These are phyloP conservation scores for Trichoderma sp. DNA, from an alignment of 2,329 filamentous ascomycete genomes.

Conservation along the genomic window DNA sequence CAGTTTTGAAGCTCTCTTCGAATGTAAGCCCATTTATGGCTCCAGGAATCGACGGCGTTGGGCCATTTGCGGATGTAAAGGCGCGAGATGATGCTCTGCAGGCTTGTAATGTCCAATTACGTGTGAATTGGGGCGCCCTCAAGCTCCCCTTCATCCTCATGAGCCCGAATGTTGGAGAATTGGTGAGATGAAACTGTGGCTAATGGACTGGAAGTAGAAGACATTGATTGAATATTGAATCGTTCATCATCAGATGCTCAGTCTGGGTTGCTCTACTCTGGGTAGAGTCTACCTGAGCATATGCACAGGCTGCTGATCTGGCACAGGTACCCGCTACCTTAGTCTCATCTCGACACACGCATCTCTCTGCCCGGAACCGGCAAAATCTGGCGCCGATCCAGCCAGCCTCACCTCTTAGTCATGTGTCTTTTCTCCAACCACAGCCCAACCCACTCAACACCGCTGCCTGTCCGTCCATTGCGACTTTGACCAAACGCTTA, in stretches of 20 bases:
- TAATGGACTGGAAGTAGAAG: neutral
- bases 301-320: neutral
- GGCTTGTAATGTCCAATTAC: neutral
- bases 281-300: neutral
- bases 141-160: neutral
- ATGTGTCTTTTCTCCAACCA: neutral
- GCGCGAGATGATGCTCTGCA: neutral
- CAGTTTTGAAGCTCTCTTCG: constrained; percentile 54
- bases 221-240: neutral
- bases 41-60: neutral
- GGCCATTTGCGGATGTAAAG: neutral
- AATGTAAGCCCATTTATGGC: constrained; percentile 46
- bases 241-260: neutral
- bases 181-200: neutral
- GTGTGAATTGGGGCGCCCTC: neutral
- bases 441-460: neutral
- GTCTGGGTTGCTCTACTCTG: neutral
- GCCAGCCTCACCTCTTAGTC: neutral
- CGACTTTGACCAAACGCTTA: neutral
- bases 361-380: constrained; percentile 26
- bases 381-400: constrained; percentile 29
- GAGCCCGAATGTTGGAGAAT: neutral
- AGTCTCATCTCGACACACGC: neutral
- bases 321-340: neutral
- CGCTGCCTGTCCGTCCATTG: neutral